Conservation (phyloP, 208 protist genomes). For the Trypanosoma congolense region DNA sequence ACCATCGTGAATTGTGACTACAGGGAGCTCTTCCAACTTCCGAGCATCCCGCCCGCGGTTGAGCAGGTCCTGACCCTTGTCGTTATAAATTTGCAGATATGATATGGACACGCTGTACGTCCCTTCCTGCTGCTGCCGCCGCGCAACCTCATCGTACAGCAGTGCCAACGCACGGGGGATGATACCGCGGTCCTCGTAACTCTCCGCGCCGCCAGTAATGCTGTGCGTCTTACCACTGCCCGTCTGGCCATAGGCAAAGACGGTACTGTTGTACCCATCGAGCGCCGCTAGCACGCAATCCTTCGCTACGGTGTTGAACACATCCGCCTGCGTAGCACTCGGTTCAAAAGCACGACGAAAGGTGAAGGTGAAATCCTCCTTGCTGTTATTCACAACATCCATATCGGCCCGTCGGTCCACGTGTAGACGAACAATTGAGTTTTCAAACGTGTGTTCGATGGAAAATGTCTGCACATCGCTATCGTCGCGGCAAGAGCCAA, state of each 20-base stretch:
- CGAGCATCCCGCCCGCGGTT: slow-evolving; percentile 86
- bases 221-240: slow-evolving; percentile 90
- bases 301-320: slow-evolving; percentile 82
- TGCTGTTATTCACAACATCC: slow-evolving; percentile 74
- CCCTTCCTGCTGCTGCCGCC: slow-evolving; percentile 26
- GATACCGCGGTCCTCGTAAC: slow-evolving; percentile 81
- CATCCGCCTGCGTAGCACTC: slow-evolving; percentile 57
- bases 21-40: slow-evolving; percentile 60
- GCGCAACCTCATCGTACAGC: slow-evolving; percentile 66
- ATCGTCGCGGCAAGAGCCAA: slow-evolving; percentile 1
- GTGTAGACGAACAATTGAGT: slow-evolving; percentile 39
- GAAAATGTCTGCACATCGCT: slow-evolving; percentile 19
- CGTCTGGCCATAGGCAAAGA: slow-evolving; percentile 90
- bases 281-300: slow-evolving; percentile 75
- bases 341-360: slow-evolving; percentile 84
- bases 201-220: slow-evolving; percentile 85
- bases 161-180: slow-evolving; percentile 84
- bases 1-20: slow-evolving; percentile 58
- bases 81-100: slow-evolving; percentile 91
- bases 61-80: slow-evolving; percentile 87
- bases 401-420: slow-evolving; percentile 23
- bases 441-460: slow-evolving; percentile 44
- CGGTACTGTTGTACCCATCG: slow-evolving; percentile 83
- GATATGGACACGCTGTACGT: slow-evolving; percentile 53
- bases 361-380: slow-evolving; percentile 56